phyloP scores from a whole-genome alignment of 192 early-diverging fungal species.

The Tieghemiomyces parasiticus region DNA sequence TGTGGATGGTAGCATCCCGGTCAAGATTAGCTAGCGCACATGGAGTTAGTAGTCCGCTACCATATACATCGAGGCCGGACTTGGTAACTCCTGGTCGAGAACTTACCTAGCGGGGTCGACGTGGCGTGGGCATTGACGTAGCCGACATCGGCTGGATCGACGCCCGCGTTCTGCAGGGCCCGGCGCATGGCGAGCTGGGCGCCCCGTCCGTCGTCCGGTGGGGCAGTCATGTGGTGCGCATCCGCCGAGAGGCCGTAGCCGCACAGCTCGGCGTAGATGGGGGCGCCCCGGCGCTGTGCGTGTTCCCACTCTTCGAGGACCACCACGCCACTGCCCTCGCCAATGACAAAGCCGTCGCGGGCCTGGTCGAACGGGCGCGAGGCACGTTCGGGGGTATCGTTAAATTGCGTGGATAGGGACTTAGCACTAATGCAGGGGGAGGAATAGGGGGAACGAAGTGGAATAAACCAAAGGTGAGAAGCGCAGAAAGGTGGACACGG shows the following conservation, averaged over 20 bases:
- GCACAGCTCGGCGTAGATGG: conserved; percentile 73
- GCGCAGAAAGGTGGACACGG: no score
- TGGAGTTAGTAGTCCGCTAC: no score
- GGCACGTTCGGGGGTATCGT: conserved; percentile 59
- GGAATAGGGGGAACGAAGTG: no score
- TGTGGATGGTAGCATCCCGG: no score
- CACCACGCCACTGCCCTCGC: conserved; percentile 78
- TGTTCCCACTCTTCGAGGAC: conserved; percentile 86
- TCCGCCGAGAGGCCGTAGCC: conserved; percentile 90
- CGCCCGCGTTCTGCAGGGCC: conserved; percentile 46
- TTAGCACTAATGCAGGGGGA: conserved; percentile 32
- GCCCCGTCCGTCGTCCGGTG: conserved; percentile 68
- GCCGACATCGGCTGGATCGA: conserved; percentile 45
- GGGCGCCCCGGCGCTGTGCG: conserved; percentile 67
- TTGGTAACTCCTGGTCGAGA: no score
- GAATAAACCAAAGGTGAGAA: no score
- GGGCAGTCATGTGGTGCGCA: conserved; percentile 88
- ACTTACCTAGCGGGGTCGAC: conserved; percentile 53
- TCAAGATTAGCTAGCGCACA: no score
- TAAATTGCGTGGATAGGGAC: conserved; percentile 67
- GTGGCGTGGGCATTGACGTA: conserved; percentile 96
- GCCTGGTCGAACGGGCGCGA: conserved; percentile 83
- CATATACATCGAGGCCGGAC: no score
- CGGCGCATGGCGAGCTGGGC: conserved; percentile 77
- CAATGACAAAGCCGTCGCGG: conserved; percentile 87